These are phyloP conservation scores for Ehretia macrophylla DNA, from an alignment of 257 asterid genomes.

Conservation along the genomic window DNA sequence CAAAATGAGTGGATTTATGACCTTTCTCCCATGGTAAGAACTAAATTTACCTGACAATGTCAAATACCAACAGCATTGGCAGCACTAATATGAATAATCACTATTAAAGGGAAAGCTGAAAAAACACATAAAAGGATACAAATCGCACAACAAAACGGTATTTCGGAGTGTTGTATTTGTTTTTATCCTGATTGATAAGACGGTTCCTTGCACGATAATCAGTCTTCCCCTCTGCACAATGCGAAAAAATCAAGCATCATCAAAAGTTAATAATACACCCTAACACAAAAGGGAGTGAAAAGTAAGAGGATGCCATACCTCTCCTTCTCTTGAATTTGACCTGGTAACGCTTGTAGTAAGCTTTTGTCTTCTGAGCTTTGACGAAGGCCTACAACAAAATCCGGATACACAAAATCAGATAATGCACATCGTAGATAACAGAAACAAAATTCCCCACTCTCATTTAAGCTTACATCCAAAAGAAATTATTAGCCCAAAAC, in stretches of 20 bases:
- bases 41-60: too few relatives aligned
- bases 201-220: slow-evolving; percentile 75
- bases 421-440: background rate
- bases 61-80: too few relatives aligned
- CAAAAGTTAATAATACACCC: background rate
- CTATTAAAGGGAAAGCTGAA: background rate
- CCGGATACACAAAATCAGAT: background rate
- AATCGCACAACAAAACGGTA: slow-evolving; percentile 65
- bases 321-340: slow-evolving; percentile 81
- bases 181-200: slow-evolving; percentile 66
- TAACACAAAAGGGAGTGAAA: background rate
- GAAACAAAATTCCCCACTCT: too few relatives aligned
- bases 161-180: slow-evolving; percentile 73
- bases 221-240: slow-evolving; percentile 58
- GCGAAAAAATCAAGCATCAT: background rate
- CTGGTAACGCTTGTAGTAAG: slow-evolving; percentile 74
- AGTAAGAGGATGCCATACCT: slow-evolving; percentile 25
- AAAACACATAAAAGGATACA: slow-evolving; percentile 67
- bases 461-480: too few relatives aligned
- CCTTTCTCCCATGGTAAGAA: too few relatives aligned
- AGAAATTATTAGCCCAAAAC: too few relatives aligned
- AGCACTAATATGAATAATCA: background rate
- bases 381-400: slow-evolving; percentile 44
- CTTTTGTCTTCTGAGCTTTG: slow-evolving; percentile 61
- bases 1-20: too few relatives aligned